Evolutionary conservation across 2,329 filamentous ascomycete genomes (phyloP), one percentile per base, ranked within the genome.

Genomic region (Paraphoma chrysanthemicola): DNA sequence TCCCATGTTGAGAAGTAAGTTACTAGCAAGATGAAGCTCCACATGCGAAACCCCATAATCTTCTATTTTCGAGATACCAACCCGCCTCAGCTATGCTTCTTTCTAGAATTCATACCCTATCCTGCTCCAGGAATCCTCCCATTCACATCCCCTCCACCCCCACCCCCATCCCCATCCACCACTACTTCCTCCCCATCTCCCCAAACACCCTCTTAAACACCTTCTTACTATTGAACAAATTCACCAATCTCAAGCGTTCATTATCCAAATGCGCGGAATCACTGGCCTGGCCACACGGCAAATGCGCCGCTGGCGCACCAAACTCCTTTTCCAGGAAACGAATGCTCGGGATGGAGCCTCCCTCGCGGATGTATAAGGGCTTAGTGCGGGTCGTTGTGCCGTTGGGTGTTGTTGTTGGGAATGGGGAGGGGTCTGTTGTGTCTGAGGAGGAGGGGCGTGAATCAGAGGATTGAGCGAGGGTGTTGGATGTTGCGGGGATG

Each of bases 301-400:
- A 79, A 76, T 98, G 93, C 0, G 94, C 94, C 0, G 95, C 94
- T 0, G 93, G 93, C 0, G 95, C 95, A 2, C 85, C 84, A 72
- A 98, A 97, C 69, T 96, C 92, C 79, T 97, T 97, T 76, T 98
- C 94, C 38, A 98, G 74, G 72, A 98, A 98, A 6, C 95, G 83
- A 54, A 98, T 98, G 0, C 92, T 92, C 0, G 95, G 95, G 65
- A 99, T 99, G 0, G 91, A 96, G 5, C 95, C 95, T 11, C 95
- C 95, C 78, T 99, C 95, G 9, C 95, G 87, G 65, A 99, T 99
- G 74, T 96, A 98, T 3, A 99, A 82, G 0, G 93, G 94, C 67
- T 88, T 90, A 0, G 44, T 47, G 7, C 80, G 48, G 6, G 62
- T 44, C 2, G 29, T 23, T 23, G 23, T 16, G 31, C 17, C 44